phyloP scores from a whole-genome alignment of 2,329 filamentous ascomycete species.

The Epichloe brachyelytri region DNA sequence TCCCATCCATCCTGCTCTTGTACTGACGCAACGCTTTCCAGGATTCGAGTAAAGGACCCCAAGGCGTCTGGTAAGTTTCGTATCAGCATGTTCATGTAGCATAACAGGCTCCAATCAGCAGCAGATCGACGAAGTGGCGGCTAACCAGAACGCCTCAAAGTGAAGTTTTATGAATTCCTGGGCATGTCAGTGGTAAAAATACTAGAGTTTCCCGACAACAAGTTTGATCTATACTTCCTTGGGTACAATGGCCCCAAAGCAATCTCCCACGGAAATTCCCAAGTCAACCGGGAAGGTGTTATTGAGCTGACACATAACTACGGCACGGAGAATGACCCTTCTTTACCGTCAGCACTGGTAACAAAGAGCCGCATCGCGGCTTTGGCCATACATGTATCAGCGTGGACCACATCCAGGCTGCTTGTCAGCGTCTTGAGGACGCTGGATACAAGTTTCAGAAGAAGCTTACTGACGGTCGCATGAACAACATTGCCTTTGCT shows the following conservation, averaged over 20 bases:
- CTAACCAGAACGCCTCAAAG: constrained; percentile 22
- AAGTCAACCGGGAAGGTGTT: constrained; percentile 75
- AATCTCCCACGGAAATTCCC: constrained; percentile 55
- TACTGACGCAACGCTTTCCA: constrained; percentile 22
- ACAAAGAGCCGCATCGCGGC: constrained; percentile 72
- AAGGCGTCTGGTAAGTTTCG: constrained; percentile 51
- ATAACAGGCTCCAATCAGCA: not conserved
- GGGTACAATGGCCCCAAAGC: constrained; percentile 71
- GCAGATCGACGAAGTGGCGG: not conserved
- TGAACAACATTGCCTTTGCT: constrained; percentile 80
- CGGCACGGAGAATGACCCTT: constrained; percentile 74
- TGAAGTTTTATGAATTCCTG: constrained; percentile 90
- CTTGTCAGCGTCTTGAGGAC: constrained; percentile 79
- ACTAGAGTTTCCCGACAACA: constrained; percentile 69
- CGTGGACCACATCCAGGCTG: constrained; percentile 75
- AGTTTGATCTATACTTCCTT: constrained; percentile 93
- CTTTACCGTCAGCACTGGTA: constrained; percentile 74
- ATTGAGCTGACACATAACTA: constrained; percentile 79
- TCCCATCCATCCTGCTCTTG: not conserved
- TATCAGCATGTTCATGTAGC: too few relatives aligned
- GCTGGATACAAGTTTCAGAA: constrained; percentile 93
- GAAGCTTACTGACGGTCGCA: constrained; percentile 77
- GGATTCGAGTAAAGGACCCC: constrained; percentile 91
- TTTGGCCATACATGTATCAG: constrained; percentile 81
- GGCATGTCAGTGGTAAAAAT: constrained; percentile 77